Percentiles rank a stretch among this genome's conserved stretches.
Evolutionary conservation across 371 early-diverging fungal species (phyloP).

Genomic region (Mortierella sp.): DNA sequence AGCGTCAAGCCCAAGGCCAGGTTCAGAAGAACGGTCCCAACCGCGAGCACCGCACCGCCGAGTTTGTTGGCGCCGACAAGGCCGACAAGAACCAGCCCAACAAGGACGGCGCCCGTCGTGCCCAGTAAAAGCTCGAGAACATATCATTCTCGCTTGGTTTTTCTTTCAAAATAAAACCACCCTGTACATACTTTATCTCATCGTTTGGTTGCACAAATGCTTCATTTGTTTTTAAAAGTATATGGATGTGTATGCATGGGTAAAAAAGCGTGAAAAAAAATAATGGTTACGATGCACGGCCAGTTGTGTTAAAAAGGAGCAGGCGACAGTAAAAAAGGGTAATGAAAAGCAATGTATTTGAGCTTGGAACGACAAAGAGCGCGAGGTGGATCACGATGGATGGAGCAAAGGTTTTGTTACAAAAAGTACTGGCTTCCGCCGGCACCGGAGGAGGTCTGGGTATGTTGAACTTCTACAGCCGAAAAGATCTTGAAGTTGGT

Average conservation of each 20-base stretch:
- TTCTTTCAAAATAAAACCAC: background rate
- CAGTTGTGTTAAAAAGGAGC: background rate
- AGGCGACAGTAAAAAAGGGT: background rate
- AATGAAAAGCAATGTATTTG: constrained; percentile 4
- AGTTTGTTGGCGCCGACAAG: constrained; percentile 15
- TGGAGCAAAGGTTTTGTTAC: constrained; percentile 32
- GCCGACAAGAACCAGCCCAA: background rate
- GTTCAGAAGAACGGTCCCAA: background rate
- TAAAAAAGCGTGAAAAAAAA: background rate
- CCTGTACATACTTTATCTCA: background rate
- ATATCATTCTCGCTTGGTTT: background rate
- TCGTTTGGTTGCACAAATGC: background rate
- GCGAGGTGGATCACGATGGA: constrained; percentile 7
- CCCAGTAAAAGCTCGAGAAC: background rate
- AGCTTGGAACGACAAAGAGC: constrained; percentile 4
- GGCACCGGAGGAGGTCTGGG: constrained; percentile 59
- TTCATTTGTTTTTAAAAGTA: background rate
- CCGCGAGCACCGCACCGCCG: constrained; percentile 6
- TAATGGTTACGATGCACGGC: background rate
- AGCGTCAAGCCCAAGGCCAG: constrained; percentile 9
- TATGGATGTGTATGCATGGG: background rate
- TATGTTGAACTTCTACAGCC: constrained; percentile 94
- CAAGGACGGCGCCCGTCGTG: background rate
- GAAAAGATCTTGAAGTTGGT: constrained; percentile 94
- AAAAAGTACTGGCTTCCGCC: constrained; percentile 63